Evolutionary conservation across 148 eudicot species (phyloP).

Genomic region (Cornus kousa): DNA sequence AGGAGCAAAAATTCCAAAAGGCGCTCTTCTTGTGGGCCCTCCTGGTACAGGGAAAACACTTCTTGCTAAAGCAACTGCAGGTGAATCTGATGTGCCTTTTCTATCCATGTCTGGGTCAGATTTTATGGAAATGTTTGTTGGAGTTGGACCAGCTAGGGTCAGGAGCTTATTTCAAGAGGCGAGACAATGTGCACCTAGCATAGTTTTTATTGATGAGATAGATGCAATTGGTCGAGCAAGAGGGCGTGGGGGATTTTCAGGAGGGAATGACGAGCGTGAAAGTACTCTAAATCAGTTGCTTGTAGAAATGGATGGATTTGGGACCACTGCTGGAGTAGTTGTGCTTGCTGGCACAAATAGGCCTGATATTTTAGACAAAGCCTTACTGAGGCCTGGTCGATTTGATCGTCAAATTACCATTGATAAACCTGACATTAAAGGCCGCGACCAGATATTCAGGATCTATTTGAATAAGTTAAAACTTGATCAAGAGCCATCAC

Average conservation of each 20-base stretch:
- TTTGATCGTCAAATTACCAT: constrained; percentile 68
- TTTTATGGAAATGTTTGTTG: constrained; percentile 78
- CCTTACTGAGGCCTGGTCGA: constrained; percentile 68
- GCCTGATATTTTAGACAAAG: constrained; percentile 68
- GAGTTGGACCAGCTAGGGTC: constrained; percentile 76
- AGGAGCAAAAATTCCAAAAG: constrained; percentile 74
- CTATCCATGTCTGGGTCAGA: constrained; percentile 66
- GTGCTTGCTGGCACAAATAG: constrained; percentile 71
- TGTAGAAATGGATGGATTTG: constrained; percentile 81
- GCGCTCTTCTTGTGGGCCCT: constrained; percentile 71
- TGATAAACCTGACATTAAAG: constrained; percentile 71
- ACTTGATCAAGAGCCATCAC: constrained; percentile 58
- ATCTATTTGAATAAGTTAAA: constrained; percentile 52
- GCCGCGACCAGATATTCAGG: constrained; percentile 58
- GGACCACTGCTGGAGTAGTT: constrained; percentile 65
- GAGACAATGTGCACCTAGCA: constrained; percentile 65
- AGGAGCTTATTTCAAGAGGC: constrained; percentile 65
- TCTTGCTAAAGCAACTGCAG: constrained; percentile 73
- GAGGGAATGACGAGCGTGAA: constrained; percentile 60
- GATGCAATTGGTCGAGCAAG: constrained; percentile 73
- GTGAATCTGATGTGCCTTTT: constrained; percentile 69
- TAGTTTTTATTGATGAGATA: constrained; percentile 69
- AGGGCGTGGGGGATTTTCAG: constrained; percentile 64
- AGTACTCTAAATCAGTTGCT: constrained; percentile 68
- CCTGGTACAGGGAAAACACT: constrained; percentile 83